Percentiles rank a stretch among this genome's conserved stretches.
These are phyloP conservation scores for Scolecobasidium constrictum DNA, from an alignment of 2,329 filamentous ascomycete genomes.

Conservation along the genomic window DNA sequence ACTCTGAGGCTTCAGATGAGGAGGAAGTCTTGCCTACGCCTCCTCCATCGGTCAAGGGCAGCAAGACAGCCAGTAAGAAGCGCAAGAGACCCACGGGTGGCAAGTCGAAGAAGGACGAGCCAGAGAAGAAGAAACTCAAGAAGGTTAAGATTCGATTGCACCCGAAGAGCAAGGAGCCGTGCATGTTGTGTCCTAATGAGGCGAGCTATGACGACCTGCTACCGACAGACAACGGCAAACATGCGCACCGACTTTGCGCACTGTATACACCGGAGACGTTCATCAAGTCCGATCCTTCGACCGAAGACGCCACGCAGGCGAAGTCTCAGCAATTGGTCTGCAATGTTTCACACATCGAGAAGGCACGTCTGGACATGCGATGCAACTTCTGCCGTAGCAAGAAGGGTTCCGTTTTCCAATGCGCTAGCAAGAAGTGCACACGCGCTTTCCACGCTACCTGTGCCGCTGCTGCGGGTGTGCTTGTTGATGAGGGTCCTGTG, in stretches of 20 bases:
- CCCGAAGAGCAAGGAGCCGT: slow-evolving; percentile 63
- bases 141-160: slow-evolving; percentile 61
- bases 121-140: slow-evolving; percentile 61
- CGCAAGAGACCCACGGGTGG: slow-evolving; percentile 51
- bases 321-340: slow-evolving; percentile 45
- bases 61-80: slow-evolving; percentile 53
- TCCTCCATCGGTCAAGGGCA: slow-evolving; percentile 61
- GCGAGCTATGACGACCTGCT: slow-evolving; percentile 72
- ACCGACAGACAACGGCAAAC: slow-evolving; percentile 74
- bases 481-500: slow-evolving; percentile 77
- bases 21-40: slow-evolving; percentile 67
- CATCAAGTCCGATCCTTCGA: slow-evolving; percentile 41
- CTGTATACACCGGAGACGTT: slow-evolving; percentile 87
- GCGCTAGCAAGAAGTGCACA: slow-evolving; percentile 87
- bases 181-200: slow-evolving; percentile 86
- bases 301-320: slow-evolving; percentile 53
- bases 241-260: slow-evolving; percentile 81
- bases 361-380: slow-evolving; percentile 80
- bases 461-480: slow-evolving; percentile 81
- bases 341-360: slow-evolving; percentile 72
- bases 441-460: slow-evolving; percentile 93
- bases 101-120: slow-evolving; percentile 29
- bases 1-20: slow-evolving; percentile 47
- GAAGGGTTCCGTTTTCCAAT: slow-evolving; percentile 93
- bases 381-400: slow-evolving; percentile 92